Percentiles rank a stretch among this genome's conserved stretches.
These are phyloP conservation scores for Raphanus raphanistrum DNA, from an alignment of 345 rosid species.

Conservation along the genomic window DNA sequence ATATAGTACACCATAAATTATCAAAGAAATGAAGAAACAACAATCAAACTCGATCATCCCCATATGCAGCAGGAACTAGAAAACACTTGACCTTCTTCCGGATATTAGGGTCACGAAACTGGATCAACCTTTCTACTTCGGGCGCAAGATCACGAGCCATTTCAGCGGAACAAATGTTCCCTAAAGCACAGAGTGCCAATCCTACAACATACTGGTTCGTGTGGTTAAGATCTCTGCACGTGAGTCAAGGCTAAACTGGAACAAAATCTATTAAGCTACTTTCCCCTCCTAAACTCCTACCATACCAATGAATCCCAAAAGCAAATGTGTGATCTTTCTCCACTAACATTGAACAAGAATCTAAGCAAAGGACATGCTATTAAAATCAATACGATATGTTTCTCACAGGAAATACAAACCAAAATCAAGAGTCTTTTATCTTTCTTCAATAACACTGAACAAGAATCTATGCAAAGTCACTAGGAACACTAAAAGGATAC, in stretches of 20 bases:
- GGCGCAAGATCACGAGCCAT: slow-evolving; percentile 99
- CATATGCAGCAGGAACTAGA: not conserved
- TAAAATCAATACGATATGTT: not conserved
- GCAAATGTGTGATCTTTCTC: not conserved
- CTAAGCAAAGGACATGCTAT: not conserved
- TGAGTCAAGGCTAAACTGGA: slow-evolving; percentile 56
- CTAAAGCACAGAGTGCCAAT: slow-evolving; percentile 99
- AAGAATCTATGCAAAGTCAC: not conserved
- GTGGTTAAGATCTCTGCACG: slow-evolving; percentile 92
- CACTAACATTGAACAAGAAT: not conserved
- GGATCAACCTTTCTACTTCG: slow-evolving; percentile 94
- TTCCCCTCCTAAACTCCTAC: not conserved
- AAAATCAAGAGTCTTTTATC: not conserved
- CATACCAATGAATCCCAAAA: slow-evolving; percentile 1
- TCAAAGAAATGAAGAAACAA: slow-evolving; percentile 24
- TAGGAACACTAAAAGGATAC: slow-evolving; percentile 59
- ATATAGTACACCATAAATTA: slow-evolving; percentile 15
- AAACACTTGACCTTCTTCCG: slow-evolving; percentile 75
- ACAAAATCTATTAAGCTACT: not conserved
- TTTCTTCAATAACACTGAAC: not conserved
- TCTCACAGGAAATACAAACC: not conserved
- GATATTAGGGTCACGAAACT: slow-evolving; percentile 97
- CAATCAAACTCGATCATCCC: slow-evolving; percentile 1
- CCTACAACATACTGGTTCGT: slow-evolving; percentile 96
- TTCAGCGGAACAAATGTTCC: slow-evolving; percentile 96